These are phyloP conservation scores for Pisolithus marmoratus DNA, from an alignment of 768 basidiomycete species.

Conservation along the genomic window DNA sequence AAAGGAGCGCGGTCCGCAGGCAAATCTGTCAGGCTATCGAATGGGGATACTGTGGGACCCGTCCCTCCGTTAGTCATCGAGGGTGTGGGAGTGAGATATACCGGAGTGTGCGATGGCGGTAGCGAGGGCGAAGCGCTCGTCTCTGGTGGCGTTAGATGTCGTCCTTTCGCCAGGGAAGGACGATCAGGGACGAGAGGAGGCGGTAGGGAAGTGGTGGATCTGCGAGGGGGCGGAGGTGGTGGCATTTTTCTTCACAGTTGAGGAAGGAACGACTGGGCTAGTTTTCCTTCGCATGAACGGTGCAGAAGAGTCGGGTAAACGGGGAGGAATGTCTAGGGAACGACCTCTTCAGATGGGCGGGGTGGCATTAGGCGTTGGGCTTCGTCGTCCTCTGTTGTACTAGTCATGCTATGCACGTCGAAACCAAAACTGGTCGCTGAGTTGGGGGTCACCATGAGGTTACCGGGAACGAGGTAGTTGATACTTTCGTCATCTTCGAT, in stretches of 20 bases:
- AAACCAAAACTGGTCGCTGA: constrained; percentile 19
- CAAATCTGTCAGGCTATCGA: constrained; percentile 56
- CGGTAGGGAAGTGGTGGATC: constrained; percentile 27
- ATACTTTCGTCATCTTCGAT: constrained; percentile 20
- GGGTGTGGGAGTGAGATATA: constrained; percentile 28
- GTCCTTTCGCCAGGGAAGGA: not conserved
- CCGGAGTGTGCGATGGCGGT: constrained; percentile 10
- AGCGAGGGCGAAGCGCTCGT: not conserved
- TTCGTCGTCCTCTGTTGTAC: constrained; percentile 39
- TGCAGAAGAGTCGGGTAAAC: constrained; percentile 1
- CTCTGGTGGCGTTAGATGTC: constrained; percentile 15
- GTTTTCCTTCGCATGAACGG: constrained; percentile 18
- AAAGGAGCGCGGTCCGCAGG: constrained; percentile 45
- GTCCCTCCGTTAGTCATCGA: constrained; percentile 27
- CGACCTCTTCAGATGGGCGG: constrained; percentile 21
- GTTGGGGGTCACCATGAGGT: constrained; percentile 15
- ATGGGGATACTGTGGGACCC: constrained; percentile 50
- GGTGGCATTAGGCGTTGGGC: constrained; percentile 29
- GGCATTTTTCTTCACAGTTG: constrained; percentile 39
- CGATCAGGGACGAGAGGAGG: constrained; percentile 48
- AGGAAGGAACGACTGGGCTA: constrained; percentile 11
- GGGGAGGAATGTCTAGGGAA: constrained; percentile 13
- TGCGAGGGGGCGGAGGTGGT: constrained; percentile 63
- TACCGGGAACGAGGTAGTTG: constrained; percentile 8
- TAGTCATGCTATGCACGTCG: constrained; percentile 38